phyloP scores from a whole-genome alignment of 1,284 basidiomycete genomes.

The Apiotrichum siamense region DNA sequence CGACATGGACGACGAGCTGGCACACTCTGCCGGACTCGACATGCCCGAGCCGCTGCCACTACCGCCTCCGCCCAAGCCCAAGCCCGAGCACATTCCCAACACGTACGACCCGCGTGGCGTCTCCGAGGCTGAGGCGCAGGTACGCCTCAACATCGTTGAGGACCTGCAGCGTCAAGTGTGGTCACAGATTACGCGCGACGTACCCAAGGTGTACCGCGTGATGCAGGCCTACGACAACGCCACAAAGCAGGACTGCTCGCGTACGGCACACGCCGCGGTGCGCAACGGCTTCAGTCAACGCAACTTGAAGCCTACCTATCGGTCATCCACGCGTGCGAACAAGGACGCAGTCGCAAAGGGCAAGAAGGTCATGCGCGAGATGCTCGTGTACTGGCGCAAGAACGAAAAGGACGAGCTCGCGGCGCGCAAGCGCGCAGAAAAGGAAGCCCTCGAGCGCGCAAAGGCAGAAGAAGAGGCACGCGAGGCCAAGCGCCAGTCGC shows the following conservation, averaged over 20 bases:
- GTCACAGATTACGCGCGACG: conserved; percentile 76
- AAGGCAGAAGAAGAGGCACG: conserved; percentile 94
- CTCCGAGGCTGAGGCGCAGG: conserved; percentile 34
- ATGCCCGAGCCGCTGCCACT: conserved; percentile 1
- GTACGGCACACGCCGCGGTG: conserved; percentile 32
- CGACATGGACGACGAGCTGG: conserved; percentile 3
- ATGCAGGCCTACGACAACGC: conserved; percentile 59
- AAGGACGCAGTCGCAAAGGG: conserved; percentile 82
- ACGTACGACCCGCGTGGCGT: conserved; percentile 35
- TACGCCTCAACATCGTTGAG: conserved; percentile 53
- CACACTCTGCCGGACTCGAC: background rate
- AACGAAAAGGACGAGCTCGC: conserved; percentile 92
- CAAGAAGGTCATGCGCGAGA: conserved; percentile 50
- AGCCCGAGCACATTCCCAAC: conserved; percentile 21
- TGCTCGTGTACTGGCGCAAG: conserved; percentile 96
- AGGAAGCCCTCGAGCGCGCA: conserved; percentile 81
- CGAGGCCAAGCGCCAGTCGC: conserved; percentile 88
- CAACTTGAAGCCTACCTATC: conserved; percentile 72
- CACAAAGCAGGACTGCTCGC: conserved; percentile 52
- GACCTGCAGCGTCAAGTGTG: conserved; percentile 80
- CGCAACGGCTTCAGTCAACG: conserved; percentile 71
- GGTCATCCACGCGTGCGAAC: conserved; percentile 70
- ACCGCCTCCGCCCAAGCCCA: background rate
- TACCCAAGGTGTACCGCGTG: conserved; percentile 76
- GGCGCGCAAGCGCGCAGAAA: conserved; percentile 86